Evolutionary conservation across 2,329 filamentous ascomycete species (phyloP).

Genomic region (Hansfordia pulvinata): DNA sequence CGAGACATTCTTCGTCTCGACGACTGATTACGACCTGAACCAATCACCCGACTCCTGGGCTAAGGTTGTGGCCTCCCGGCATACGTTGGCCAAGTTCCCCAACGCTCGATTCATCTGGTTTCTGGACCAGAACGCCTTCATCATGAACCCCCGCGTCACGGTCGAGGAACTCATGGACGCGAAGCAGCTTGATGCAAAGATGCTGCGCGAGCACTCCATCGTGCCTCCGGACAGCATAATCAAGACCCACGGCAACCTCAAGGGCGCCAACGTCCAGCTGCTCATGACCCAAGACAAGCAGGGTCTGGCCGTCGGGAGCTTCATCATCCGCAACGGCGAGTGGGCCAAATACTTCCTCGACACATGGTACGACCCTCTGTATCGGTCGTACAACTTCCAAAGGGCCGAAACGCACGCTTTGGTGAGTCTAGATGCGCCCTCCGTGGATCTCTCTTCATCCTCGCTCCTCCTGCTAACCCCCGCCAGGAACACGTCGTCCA

Average conservation of each 20-base stretch:
- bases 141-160: conserved; percentile 67
- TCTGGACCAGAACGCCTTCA: conserved; percentile 70
- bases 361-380: conserved; percentile 91
- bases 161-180: conserved; percentile 62
- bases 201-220: conserved; percentile 75
- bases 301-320: conserved; percentile 63
- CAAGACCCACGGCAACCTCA: conserved; percentile 79
- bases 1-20: conserved; percentile 65
- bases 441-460: too few species aligned
- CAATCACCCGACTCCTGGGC: conserved; percentile 54
- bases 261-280: conserved; percentile 64
- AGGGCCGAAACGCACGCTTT: conserved; percentile 87
- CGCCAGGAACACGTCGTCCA: conserved; percentile 82
- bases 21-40: conserved; percentile 60
- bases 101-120: conserved; percentile 75
- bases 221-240: conserved; percentile 96
- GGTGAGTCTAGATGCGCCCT: too few species aligned
- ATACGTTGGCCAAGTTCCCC: conserved; percentile 72
- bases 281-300: conserved; percentile 75
- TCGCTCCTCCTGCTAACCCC: too few species aligned
- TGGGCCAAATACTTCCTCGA: conserved; percentile 92
- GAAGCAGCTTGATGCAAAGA: conserved; percentile 55
- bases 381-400: conserved; percentile 89
- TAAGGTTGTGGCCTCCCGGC: conserved; percentile 75
- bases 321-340: conserved; percentile 69